Conservation (phyloP, 768 basidiomycete species). For the Leccinum ochraceum region DNA sequence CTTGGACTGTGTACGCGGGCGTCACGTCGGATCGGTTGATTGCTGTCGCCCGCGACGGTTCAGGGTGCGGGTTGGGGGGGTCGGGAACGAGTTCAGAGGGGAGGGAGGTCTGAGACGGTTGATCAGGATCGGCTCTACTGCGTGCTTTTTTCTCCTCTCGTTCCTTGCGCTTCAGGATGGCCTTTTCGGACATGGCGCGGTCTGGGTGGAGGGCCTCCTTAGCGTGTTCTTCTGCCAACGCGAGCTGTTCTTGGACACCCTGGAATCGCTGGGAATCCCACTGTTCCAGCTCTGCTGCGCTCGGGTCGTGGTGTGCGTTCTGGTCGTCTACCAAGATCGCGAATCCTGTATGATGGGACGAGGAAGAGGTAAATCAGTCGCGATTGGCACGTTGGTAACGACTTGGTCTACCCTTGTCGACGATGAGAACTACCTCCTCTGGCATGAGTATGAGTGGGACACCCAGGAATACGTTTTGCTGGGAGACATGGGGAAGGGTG, state of each 20-base stretch:
- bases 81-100: background rate
- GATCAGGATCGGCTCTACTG: constrained; percentile 9
- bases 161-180: constrained; percentile 69
- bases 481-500: constrained; percentile 91
- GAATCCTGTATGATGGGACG: constrained; percentile 49
- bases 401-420: constrained; percentile 63
- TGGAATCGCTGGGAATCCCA: constrained; percentile 57
- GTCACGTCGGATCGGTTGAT: background rate
- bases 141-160: constrained; percentile 53
- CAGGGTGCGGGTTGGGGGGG: constrained; percentile 2
- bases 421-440: constrained; percentile 88
- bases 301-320: constrained; percentile 53
- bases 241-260: constrained; percentile 48
- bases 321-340: constrained; percentile 79
- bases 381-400: background rate
- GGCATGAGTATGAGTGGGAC: constrained; percentile 86
- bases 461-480: constrained; percentile 96
- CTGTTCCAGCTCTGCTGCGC: constrained; percentile 43
- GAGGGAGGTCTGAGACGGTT: background rate
- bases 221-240: constrained; percentile 49
- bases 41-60: background rate
- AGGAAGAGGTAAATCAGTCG: constrained; percentile 1
- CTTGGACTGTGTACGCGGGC: constrained; percentile 51
- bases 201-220: constrained; percentile 41
- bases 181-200: constrained; percentile 58